phyloP scores from a whole-genome alignment of 257 asterid genomes.

The Osmanthus fragrans region DNA sequence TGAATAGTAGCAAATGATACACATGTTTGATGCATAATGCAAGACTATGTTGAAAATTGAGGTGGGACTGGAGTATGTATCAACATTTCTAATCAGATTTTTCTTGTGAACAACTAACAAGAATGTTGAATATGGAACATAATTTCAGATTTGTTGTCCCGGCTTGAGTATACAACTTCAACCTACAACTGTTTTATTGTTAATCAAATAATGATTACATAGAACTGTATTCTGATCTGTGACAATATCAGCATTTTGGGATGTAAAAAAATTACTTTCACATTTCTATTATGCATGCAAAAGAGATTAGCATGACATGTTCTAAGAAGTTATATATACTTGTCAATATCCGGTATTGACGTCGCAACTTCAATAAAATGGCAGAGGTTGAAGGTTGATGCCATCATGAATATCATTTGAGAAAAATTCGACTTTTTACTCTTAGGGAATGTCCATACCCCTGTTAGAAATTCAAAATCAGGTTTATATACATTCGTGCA shows the following conservation, averaged over 20 bases:
- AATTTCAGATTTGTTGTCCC: no score
- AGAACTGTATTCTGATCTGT: background rate
- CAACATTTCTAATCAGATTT: no score
- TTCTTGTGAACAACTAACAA: background rate
- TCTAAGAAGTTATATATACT: conserved; percentile 23
- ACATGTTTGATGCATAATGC: no score
- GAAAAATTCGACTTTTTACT: background rate
- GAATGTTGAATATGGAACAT: conserved; percentile 13
- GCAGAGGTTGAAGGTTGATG: conserved; percentile 20
- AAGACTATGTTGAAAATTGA: no score
- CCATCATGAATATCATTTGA: background rate
- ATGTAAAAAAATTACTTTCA: conserved; percentile 26
- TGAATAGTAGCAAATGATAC: no score
- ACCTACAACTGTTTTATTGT: conserved; percentile 21
- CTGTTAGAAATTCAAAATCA: conserved; percentile 25
- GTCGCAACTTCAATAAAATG: conserved; percentile 26
- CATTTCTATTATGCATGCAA: conserved; percentile 17
- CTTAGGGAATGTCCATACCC: conserved; percentile 29
- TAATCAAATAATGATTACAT: conserved; percentile 19
- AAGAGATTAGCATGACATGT: background rate
- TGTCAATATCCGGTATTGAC: conserved; percentile 13
- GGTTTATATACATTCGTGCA: background rate
- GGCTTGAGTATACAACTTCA: conserved; percentile 25
- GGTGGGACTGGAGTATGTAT: no score
- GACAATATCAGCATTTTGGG: conserved; percentile 24